Evolutionary conservation across 805 yeast species (phyloP).

Genomic region (Lachancea mirantina): DNA sequence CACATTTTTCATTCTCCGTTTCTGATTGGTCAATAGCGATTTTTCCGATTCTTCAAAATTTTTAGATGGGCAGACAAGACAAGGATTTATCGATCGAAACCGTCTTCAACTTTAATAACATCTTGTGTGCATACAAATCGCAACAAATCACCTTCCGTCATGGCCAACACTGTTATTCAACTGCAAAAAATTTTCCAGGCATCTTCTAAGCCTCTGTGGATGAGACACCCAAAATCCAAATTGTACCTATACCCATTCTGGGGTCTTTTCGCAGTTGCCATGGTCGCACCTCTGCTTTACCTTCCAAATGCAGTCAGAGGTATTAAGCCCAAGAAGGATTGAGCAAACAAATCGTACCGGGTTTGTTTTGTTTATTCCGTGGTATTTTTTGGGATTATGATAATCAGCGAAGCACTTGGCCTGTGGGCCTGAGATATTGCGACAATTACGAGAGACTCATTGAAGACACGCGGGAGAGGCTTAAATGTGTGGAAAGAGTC

Average conservation of each 20-base stretch:
- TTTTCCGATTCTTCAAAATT: no score
- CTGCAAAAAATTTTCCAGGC: conserved; percentile 53
- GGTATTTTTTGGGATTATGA: no score
- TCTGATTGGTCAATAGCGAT: not conserved
- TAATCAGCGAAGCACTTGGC: no score
- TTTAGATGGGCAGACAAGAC: no score
- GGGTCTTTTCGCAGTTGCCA: conserved; percentile 62
- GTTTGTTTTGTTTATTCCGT: no score
- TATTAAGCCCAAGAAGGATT: conserved; percentile 42
- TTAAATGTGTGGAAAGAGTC: no score
- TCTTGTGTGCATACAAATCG: no score
- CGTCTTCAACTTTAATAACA: no score
- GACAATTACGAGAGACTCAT: no score
- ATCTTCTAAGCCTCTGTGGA: conserved; percentile 52
- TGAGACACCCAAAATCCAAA: conserved; percentile 63
- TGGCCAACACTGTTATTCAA: conserved; percentile 43
- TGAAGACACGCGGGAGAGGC: no score
- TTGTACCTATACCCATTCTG: conserved; percentile 69
- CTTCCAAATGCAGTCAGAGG: conserved; percentile 67
- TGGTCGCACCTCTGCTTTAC: conserved; percentile 60
- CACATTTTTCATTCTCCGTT: not conserved
- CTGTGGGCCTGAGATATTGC: no score
- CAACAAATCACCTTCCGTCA: conserved; percentile 1
- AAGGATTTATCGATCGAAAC: not conserved
- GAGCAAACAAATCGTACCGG: no score